Percentiles rank a stretch among this genome's conserved stretches.
Evolutionary conservation across 768 basidiomycete species (phyloP).

Genomic region (Termitomyces sp.): DNA sequence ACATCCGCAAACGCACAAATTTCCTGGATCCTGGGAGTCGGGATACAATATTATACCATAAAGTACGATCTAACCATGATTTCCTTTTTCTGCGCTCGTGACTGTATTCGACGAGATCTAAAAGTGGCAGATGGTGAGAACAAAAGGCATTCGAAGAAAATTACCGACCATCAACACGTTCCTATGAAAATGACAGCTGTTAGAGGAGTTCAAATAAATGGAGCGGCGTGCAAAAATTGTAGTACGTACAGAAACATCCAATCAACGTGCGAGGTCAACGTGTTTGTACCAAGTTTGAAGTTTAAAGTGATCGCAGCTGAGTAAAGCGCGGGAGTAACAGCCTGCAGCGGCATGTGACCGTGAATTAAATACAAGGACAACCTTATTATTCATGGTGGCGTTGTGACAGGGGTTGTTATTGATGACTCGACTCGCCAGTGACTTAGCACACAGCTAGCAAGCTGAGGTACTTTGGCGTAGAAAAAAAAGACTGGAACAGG

Average conservation of each 20-base stretch:
- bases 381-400: not conserved
- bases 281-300: not conserved
- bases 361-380: not conserved
- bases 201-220: not conserved
- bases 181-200: not conserved
- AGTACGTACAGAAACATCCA: not conserved
- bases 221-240: not conserved
- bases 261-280: not conserved
- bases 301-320: too few species aligned
- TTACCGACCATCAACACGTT: not conserved
- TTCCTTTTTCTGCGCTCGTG: not conserved
- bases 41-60: too few species aligned
- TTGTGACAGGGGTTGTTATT: not conserved
- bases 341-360: not conserved
- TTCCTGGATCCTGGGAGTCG: too few species aligned
- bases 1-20: not conserved
- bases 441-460: not conserved
- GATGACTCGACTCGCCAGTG: not conserved
- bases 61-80: not conserved
- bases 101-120: not conserved
- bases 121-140: not conserved
- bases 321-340: too few species aligned
- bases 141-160: not conserved
- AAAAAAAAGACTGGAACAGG: not conserved
- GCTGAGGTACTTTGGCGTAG: not conserved